phyloP scores from a whole-genome alignment of 768 basidiomycete genomes.

The Russula griseocarnosa region DNA sequence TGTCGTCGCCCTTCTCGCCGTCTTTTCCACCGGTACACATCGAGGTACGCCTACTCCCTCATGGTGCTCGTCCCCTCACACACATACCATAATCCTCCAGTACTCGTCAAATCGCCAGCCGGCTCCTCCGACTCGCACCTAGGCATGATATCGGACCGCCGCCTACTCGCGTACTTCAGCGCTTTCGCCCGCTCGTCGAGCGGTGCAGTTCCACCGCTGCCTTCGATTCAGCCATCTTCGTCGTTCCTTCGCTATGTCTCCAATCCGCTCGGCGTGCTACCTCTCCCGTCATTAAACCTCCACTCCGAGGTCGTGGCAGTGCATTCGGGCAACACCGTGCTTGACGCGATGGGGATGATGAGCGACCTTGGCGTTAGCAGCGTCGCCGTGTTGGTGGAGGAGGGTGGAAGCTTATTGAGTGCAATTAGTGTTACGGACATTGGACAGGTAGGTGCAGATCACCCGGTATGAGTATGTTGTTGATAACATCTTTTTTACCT shows the following conservation, averaged over 20 bases:
- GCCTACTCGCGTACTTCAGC: constrained; percentile 67
- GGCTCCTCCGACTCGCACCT: constrained; percentile 46
- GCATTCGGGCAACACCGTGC: constrained; percentile 55
- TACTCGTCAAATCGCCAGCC: constrained; percentile 50
- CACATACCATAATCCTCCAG: constrained; percentile 34
- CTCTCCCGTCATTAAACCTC: constrained; percentile 62
- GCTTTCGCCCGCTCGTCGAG: constrained; percentile 41
- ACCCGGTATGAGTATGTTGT: neutral
- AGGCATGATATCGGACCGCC: constrained; percentile 73
- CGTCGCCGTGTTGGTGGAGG: constrained; percentile 70
- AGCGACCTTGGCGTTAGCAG: constrained; percentile 83
- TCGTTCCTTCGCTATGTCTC: constrained; percentile 43
- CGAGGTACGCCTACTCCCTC: constrained; percentile 45
- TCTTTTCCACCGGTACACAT: constrained; percentile 71
- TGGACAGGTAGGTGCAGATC: constrained; percentile 50
- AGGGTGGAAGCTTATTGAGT: constrained; percentile 57
- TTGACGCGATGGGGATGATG: constrained; percentile 84
- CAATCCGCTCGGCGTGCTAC: constrained; percentile 52
- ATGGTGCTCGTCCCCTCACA: neutral
- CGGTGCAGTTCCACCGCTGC: constrained; percentile 9
- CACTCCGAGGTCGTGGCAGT: constrained; percentile 61
- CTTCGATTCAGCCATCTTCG: constrained; percentile 9
- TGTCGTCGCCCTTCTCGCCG: constrained; percentile 54
- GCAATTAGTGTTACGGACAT: constrained; percentile 82
- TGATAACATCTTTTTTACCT: neutral